phyloP scores from a whole-genome alignment of 1,139 yeast genomes.

The Candida gigantensis region DNA sequence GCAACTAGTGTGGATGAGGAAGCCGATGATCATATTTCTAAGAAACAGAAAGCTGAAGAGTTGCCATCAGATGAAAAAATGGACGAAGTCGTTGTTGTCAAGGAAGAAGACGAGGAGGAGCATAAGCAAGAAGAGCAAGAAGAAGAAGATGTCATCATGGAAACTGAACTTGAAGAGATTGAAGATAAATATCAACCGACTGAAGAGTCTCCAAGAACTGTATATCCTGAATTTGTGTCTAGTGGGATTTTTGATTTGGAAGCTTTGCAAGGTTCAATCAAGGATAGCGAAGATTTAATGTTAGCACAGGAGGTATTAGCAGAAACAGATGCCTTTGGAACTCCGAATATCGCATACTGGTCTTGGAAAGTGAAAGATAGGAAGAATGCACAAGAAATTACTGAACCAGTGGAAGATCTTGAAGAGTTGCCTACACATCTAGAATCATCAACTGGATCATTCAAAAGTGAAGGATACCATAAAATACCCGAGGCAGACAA shows the following conservation, averaged over 20 bases:
- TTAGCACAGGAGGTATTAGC: constrained; percentile 50
- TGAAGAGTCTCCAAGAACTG: constrained; percentile 46
- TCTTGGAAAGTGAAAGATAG: constrained; percentile 60
- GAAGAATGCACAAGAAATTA: constrained; percentile 24
- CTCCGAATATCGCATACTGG: constrained; percentile 56
- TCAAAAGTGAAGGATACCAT: constrained; percentile 72
- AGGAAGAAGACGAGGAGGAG: constrained; percentile 6
- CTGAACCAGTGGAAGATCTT: constrained; percentile 30
- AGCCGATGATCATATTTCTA: constrained; percentile 13
- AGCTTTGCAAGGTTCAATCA: constrained; percentile 54
- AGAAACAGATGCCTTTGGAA: constrained; percentile 21
- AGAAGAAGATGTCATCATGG: constrained; percentile 7
- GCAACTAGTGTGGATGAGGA: constrained; percentile 36
- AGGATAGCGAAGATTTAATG: constrained; percentile 73
- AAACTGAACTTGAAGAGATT: constrained; percentile 15
- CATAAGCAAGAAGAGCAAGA: constrained; percentile 9
- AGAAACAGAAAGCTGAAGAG: constrained; percentile 18
- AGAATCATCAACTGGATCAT: constrained; percentile 58
- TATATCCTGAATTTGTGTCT: constrained; percentile 44
- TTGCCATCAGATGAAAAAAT: constrained; percentile 31
- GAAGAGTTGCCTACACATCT: constrained; percentile 37
- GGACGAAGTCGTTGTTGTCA: constrained; percentile 18
- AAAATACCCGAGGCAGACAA: constrained; percentile 76
- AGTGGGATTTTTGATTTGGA: constrained; percentile 44
- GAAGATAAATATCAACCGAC: constrained; percentile 50